Evolutionary conservation across 306 rosid species (phyloP).

Genomic region (Pterocarpus santalinus): DNA sequence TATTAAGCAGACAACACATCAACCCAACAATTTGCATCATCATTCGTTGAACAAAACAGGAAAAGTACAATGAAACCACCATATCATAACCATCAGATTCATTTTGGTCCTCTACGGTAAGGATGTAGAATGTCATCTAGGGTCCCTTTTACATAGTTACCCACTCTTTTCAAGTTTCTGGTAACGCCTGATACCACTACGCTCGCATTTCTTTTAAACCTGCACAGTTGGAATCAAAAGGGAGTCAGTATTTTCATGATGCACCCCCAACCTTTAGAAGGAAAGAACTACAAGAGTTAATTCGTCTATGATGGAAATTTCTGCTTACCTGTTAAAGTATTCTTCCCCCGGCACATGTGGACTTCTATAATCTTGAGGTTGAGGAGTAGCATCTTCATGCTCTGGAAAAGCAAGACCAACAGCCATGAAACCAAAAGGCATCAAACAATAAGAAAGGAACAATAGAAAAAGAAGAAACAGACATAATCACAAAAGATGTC

Average conservation of each 20-base stretch:
- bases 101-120: slow-evolving; percentile 62
- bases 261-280: not conserved
- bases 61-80: not conserved
- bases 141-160: slow-evolving; percentile 59
- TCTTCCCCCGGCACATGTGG: slow-evolving; percentile 58
- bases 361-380: slow-evolving; percentile 58
- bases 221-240: slow-evolving; percentile 41
- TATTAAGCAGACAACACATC: not conserved
- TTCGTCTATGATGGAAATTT: not conserved
- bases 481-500: too few species aligned
- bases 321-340: slow-evolving; percentile 67
- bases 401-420: slow-evolving; percentile 43
- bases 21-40: not conserved
- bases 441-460: slow-evolving; percentile 1
- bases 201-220: slow-evolving; percentile 68
- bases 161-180: slow-evolving; percentile 67
- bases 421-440: not conserved
- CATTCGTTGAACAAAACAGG: not conserved
- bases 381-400: slow-evolving; percentile 55
- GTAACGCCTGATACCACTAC: slow-evolving; percentile 78
- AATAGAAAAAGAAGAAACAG: not conserved
- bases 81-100: slow-evolving; percentile 18
- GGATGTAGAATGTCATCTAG: slow-evolving; percentile 62
- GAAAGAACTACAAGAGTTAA: not conserved
- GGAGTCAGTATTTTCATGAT: not conserved